phyloP scores from a whole-genome alignment of 108 stramenopile genomes.

The Phaeodactylum tricornutum region DNA sequence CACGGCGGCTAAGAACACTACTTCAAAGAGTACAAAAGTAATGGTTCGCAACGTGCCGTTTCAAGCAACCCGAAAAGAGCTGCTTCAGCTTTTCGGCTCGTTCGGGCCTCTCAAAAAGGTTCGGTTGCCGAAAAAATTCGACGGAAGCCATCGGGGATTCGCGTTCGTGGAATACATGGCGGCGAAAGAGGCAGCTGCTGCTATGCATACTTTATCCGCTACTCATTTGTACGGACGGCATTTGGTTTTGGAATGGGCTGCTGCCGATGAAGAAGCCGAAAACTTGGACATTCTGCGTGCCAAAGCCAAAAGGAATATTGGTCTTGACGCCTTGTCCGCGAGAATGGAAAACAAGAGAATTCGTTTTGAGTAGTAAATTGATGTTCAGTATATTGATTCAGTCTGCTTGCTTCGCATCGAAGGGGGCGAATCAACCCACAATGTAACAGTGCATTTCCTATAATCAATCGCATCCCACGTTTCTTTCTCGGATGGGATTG shows the following conservation, averaged over 20 bases:
- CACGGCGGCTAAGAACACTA: conserved; percentile 1
- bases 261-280: conserved; percentile 52
- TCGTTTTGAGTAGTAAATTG: conserved; percentile 1
- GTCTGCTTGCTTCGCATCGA: too few species aligned
- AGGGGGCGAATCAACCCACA: too few species aligned
- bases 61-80: conserved; percentile 85
- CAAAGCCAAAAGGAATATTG: conserved; percentile 65
- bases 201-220: conserved; percentile 69
- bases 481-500: too few species aligned
- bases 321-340: background rate
- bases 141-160: conserved; percentile 95
- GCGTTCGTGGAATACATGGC: conserved; percentile 95
- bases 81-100: conserved; percentile 86
- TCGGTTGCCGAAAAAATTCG: conserved; percentile 96
- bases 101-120: conserved; percentile 90
- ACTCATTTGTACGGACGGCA: conserved; percentile 99
- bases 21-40: conserved; percentile 65
- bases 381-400: too few species aligned
- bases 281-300: conserved; percentile 41
- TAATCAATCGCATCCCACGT: too few species aligned
- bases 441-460: too few species aligned
- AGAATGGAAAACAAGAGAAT: conserved; percentile 9
- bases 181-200: conserved; percentile 84
- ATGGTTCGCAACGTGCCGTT: conserved; percentile 97
- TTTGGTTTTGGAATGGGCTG: conserved; percentile 95